Percentiles rank a stretch among this genome's conserved stretches.
Conservation (phyloP, 805 yeast genomes). For the Ascoidea tarda region DNA sequence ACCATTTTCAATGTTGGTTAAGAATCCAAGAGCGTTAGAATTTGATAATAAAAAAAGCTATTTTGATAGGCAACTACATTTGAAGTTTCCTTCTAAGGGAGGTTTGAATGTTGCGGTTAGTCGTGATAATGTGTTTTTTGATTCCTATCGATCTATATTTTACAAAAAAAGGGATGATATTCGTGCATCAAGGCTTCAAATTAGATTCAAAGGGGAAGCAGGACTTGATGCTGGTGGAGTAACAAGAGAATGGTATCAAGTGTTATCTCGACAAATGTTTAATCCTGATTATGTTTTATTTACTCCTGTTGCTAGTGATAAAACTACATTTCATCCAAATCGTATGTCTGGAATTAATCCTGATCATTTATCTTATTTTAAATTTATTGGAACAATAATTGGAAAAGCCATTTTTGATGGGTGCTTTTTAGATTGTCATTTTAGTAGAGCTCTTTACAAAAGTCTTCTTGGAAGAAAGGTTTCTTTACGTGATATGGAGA, state of each 20-base stretch:
- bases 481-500: constrained; percentile 87
- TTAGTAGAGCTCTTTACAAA: constrained; percentile 90
- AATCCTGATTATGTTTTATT: constrained; percentile 91
- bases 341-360: constrained; percentile 87
- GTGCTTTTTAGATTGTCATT: constrained; percentile 82
- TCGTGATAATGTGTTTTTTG: constrained; percentile 85
- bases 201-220: constrained; percentile 82
- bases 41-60: constrained; percentile 87
- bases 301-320: constrained; percentile 81
- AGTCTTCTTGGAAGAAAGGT: constrained; percentile 67
- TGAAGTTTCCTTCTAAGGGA: constrained; percentile 22
- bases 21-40: constrained; percentile 80
- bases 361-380: constrained; percentile 84
- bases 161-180: constrained; percentile 67
- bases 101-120: constrained; percentile 56
- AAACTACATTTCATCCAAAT: constrained; percentile 91
- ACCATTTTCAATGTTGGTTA: constrained; percentile 78
- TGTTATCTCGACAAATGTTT: constrained; percentile 85
- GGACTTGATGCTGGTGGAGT: constrained; percentile 99
- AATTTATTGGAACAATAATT: constrained; percentile 84
- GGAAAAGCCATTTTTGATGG: constrained; percentile 90
- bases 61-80: constrained; percentile 63
- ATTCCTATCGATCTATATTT: constrained; percentile 72
- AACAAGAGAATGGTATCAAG: constrained; percentile 96
- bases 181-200: constrained; percentile 56